These are phyloP conservation scores for Volvox reticuliferus DNA, from an alignment of 139 green algal genomes.

Conservation along the genomic window DNA sequence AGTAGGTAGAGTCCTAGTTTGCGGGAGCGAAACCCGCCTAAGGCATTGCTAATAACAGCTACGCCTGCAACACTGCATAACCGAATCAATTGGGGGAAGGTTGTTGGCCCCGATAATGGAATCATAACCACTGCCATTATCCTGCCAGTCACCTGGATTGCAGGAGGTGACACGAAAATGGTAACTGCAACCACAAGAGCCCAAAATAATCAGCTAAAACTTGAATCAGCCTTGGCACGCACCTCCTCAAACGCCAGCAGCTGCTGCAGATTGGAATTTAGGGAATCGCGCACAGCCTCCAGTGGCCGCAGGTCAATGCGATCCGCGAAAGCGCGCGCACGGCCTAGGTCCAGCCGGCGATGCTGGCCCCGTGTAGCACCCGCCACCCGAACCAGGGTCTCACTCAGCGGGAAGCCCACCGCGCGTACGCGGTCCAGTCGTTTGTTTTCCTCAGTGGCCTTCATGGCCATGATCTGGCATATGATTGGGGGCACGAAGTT, in stretches of 20 bases:
- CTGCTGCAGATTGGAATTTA: constrained; percentile 40
- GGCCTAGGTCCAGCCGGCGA: constrained; percentile 56
- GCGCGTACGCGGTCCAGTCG: constrained; percentile 16
- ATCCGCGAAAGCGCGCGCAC: constrained; percentile 46
- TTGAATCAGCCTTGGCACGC: too few relatives aligned
- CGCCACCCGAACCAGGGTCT: constrained; percentile 42
- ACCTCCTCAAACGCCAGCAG: constrained; percentile 37
- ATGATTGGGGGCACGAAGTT: not conserved
- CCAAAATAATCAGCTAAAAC: too few relatives aligned
- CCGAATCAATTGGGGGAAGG: too few relatives aligned
- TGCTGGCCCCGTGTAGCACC: constrained; percentile 43
- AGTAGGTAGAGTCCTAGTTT: too few relatives aligned
- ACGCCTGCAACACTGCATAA: too few relatives aligned
- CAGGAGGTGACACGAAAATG: too few relatives aligned
- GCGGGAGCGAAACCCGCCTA: too few relatives aligned
- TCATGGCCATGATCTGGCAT: constrained; percentile 45
- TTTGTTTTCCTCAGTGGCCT: constrained; percentile 37
- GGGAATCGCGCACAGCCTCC: constrained; percentile 24
- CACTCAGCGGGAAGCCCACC: constrained; percentile 51
- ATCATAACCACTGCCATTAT: too few relatives aligned
- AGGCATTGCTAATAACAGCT: too few relatives aligned
- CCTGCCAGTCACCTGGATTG: too few relatives aligned
- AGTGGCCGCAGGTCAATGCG: constrained; percentile 49
- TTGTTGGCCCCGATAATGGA: too few relatives aligned
- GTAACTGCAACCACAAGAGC: too few relatives aligned